Evolutionary conservation across 1,139 yeast species (phyloP), one percentile per base, ranked within the genome.

Genomic region (Lodderomyces orthopsilosis): DNA sequence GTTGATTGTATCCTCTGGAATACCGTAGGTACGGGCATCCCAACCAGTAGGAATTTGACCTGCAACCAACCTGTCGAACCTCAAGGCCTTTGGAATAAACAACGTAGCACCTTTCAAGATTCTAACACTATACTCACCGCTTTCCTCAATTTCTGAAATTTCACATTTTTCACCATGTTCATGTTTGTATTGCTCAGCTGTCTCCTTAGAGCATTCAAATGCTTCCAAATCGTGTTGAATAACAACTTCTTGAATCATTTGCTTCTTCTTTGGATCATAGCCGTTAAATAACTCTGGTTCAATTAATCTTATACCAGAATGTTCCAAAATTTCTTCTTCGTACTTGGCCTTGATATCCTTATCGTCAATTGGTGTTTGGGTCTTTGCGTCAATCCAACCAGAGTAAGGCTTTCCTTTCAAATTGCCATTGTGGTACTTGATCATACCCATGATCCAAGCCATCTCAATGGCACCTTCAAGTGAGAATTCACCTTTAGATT

Each of bases 371-470:
- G 97, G 97, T 60, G 82, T 82, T 57, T 80, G 84, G 49, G 96
- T 83, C 79, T 93, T 91, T 53, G 96, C 83, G 63, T 93, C 98
- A 55, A 93, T 87, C 98, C 98, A 93, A 55, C 98, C 98, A 45
- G 94, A 77, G 74, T 90, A 90, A 53, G 79, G 81, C 61, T 76
- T 75, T 62, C 96, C 96, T 81, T 91, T 91, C 65, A 91, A 78
- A 65, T 82, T 81, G 70, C 97, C 98, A 55, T 88, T 89, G 66
- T 84, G 90, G 74, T 93, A 93, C 69, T 87, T 88, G 72, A 93
- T 90, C 65, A 86, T 79, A 55, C 98, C 98, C 98, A 93, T 93
- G 56, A 93, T 90, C 98, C 98, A 93, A 42, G 98, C 98, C 96
- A 93, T 91, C 75, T 93, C 98, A 63, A 93, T 86, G 61, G 96